Percentiles rank a stretch among this genome's conserved stretches.
phyloP scores from a whole-genome alignment of 2,329 filamentous ascomycete genomes.

The Zymoseptoria passerinii region DNA sequence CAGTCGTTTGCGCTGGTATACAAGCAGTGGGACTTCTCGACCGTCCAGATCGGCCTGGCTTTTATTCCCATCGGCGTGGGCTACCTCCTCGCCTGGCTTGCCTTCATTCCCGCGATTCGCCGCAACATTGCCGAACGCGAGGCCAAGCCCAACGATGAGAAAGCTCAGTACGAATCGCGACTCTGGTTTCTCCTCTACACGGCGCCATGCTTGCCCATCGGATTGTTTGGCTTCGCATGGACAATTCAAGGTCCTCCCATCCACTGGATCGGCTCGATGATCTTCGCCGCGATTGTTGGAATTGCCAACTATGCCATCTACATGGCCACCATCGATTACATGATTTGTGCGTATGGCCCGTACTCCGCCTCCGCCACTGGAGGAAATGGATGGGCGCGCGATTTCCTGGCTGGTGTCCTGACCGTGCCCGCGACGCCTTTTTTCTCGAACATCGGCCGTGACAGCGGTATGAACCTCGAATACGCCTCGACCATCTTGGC shows the following conservation, averaged over 20 bases:
- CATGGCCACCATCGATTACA: conserved; percentile 71
- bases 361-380: conserved; percentile 69
- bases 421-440: conserved; percentile 61
- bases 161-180: conserved; percentile 57
- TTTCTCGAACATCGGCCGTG: conserved; percentile 36
- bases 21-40: conserved; percentile 57
- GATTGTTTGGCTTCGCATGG: conserved; percentile 66
- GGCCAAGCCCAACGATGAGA: conserved; percentile 40
- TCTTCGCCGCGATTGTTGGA: conserved; percentile 60
- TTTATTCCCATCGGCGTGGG: conserved; percentile 63
- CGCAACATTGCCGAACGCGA: conserved; percentile 43
- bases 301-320: conserved; percentile 58
- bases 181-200: conserved; percentile 59
- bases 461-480: conserved; percentile 38
- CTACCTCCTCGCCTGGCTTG: conserved; percentile 55
- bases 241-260: conserved; percentile 56
- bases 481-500: conserved; percentile 50
- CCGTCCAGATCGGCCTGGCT: conserved; percentile 50
- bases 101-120: conserved; percentile 51
- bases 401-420: conserved; percentile 65
- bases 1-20: conserved; percentile 66
- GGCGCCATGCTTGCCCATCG: conserved; percentile 57
- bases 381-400: conserved; percentile 66
- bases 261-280: conserved; percentile 62
- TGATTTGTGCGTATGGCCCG: conserved; percentile 64